Evolutionary conservation across 768 basidiomycete species (phyloP), one percentile per base, ranked within the genome.

Genomic region (Gelatoporia subvermispora): DNA sequence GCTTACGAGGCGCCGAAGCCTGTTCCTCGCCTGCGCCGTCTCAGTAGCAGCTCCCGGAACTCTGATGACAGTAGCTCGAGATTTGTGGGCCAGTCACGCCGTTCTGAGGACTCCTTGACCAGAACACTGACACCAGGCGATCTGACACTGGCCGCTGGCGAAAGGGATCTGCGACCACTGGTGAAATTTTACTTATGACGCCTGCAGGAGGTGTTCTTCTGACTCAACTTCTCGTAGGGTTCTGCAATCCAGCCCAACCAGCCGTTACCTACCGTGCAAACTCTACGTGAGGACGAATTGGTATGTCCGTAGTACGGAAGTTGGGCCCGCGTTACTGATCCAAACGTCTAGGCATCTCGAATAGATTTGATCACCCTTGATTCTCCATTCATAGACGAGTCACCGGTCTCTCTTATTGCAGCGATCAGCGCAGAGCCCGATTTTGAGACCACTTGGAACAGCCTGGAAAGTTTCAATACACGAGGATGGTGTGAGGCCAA

Each of bases 341-440:
- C 18, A n/a, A 40, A 17, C 2, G 9, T 24, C 37, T 48, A 76
- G 73, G 56, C 59, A 9, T 65, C 65, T 20, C 61, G 63, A 16
- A 58, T 64, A 17, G 85, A 90, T 66, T 76, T 91, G 41, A 89
- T 91, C 52, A 71, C 80, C 8, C 75, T 92, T 35, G 87, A 91
- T 61, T 80, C 84, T 1, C 84, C 87, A 2, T 84, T 84, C 66
- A 67, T 79, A 37, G 61, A 72, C 8, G 82, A 83, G 50, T 70
- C 72, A 4, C 25, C 54, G 3, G 45, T 45, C 2, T 45, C 58
- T 4, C 46, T 43, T 34, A 40, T 49, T 18, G 42, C 43, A 7
- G 44, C 41, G 1, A 41, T 55, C 9, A 43, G 45, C 36, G 21
- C 44, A 2, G 56, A 65, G 28, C 53, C 57, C n/a, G 73, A 77